Base-by-base conservation (phyloP, 179 eudicot species). In the Corrigiola litoralis region DNA sequence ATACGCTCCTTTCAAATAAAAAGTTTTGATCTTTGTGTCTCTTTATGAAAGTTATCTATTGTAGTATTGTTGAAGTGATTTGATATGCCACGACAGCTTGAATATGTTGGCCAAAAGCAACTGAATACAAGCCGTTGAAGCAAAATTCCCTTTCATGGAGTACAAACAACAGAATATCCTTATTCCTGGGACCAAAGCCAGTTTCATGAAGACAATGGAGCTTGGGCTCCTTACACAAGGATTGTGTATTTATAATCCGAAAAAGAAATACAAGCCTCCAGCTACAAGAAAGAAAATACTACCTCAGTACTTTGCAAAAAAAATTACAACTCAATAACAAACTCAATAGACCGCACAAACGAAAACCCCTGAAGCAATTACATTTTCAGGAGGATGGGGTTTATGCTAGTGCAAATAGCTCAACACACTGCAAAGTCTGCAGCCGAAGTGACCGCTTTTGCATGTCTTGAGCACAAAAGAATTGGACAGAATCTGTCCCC, bases 181-280 rank as follows among this genome's bases (percentile, higher is more conserved):
- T n/a, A n/a, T n/a, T n/a, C n/a, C n/a, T n/a, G n/a, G n/a, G n/a
- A n/a, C n/a, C n/a, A n/a, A n/a, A n/a, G n/a, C n/a, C n/a, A n/a
- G n/a, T 49, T 49, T 14, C 54, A 49, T 37, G 42, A 9, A 9
- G 13, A 37, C 13, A 9, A 37, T 8, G 51, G 51, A 60, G 51
- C 44, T 36, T 34, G 36, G 13, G 29, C 37, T 27, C 47, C 63
- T 46, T 60, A 61, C 68, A 61, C 63, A 73, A 67, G 67, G 66
- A 61, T 47, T 60, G 73, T 68, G 77, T 73, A 69, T n/a, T 47
- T 61, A n/a, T n/a, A n/a, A n/a, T n/a, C n/a, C n/a, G n/a, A 58
- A 67, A 29, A 37, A 27, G 47, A 56, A 14, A 1, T 25, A 2
- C 37, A 65, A 32, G 14, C 28, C 17, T 51, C 18, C 20, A 54